Evolutionary conservation across 805 yeast species (phyloP).

Genomic region (Yarrowia keelungensis): DNA sequence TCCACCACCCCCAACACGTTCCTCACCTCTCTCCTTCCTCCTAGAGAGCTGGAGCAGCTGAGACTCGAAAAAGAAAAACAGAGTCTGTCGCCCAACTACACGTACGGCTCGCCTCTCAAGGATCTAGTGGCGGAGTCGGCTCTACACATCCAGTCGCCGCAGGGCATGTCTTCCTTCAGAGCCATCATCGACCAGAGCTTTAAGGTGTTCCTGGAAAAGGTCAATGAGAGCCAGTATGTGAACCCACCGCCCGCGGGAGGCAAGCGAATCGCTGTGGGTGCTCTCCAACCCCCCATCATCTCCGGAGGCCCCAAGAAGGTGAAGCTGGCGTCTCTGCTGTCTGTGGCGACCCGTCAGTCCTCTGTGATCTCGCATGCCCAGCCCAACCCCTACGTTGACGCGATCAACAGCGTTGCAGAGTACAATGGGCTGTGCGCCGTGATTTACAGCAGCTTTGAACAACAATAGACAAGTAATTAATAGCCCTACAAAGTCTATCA

Average conservation of each 20-base stretch:
- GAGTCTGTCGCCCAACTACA: constrained; percentile 35
- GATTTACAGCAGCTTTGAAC: constrained; percentile 74
- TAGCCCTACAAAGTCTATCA: constrained; percentile 13
- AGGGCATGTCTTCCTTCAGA: constrained; percentile 53
- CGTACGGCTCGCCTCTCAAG: constrained; percentile 43
- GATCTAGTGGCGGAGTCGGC: constrained; percentile 52
- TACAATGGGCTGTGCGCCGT: constrained; percentile 86
- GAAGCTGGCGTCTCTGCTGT: constrained; percentile 74
- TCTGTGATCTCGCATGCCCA: constrained; percentile 57
- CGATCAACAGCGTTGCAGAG: constrained; percentile 60
- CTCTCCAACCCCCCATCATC: constrained; percentile 38
- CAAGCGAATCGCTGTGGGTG: constrained; percentile 17
- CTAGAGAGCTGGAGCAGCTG: constrained; percentile 59
- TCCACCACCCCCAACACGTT: constrained; percentile 44
- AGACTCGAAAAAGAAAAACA: constrained; percentile 18
- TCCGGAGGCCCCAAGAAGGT: constrained; percentile 48
- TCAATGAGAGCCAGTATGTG: constrained; percentile 40
- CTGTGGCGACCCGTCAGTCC: constrained; percentile 71
- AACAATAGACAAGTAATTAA: constrained; percentile 24
- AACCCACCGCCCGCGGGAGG: constrained; percentile 4
- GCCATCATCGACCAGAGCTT: constrained; percentile 52
- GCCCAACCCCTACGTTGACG: constrained; percentile 53
- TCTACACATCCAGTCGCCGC: constrained; percentile 55
- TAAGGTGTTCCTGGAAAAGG: constrained; percentile 54
- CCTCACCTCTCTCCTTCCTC: constrained; percentile 55